Conservation (phyloP, 2,329 filamentous ascomycete species). For the Aspergillus sp. region DNA sequence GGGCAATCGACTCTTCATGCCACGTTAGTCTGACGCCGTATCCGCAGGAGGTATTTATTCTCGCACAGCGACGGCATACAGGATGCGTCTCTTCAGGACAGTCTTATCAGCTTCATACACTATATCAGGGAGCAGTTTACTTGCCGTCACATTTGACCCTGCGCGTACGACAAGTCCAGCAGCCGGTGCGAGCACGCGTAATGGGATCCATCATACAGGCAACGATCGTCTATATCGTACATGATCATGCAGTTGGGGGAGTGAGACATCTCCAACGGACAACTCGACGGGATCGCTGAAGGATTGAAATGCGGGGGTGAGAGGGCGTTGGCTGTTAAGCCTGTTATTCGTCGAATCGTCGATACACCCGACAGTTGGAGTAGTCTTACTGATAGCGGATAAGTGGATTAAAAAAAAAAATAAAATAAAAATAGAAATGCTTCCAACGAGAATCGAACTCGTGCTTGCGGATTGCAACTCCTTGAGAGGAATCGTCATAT, state of each 20-base stretch:
- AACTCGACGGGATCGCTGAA: no score
- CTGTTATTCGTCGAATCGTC: no score
- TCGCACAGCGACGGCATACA: not conserved
- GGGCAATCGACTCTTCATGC: conserved; percentile 27
- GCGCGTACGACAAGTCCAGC: conserved; percentile 22
- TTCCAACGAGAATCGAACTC: conserved; percentile 17
- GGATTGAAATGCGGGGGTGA: no score
- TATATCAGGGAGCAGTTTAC: not conserved
- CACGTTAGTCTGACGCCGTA: conserved; percentile 25
- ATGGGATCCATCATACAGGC: not conserved
- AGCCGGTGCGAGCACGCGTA: conserved; percentile 22
- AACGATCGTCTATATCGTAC: no score
- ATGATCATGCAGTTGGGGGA: no score
- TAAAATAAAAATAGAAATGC: conserved; percentile 9
- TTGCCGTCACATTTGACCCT: conserved; percentile 26
- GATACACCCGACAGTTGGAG: no score
- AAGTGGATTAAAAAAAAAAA: not conserved
- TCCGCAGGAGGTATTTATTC: conserved; percentile 8
- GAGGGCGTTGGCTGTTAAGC: no score
- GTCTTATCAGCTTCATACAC: no score
- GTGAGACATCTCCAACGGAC: no score
- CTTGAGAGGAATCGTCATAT: conserved; percentile 11
- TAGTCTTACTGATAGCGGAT: no score
- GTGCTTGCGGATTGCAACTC: conserved; percentile 15
- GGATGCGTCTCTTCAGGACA: not conserved